Conservation (phyloP, 306 rosid genomes). For the Dryas octopetala region DNA sequence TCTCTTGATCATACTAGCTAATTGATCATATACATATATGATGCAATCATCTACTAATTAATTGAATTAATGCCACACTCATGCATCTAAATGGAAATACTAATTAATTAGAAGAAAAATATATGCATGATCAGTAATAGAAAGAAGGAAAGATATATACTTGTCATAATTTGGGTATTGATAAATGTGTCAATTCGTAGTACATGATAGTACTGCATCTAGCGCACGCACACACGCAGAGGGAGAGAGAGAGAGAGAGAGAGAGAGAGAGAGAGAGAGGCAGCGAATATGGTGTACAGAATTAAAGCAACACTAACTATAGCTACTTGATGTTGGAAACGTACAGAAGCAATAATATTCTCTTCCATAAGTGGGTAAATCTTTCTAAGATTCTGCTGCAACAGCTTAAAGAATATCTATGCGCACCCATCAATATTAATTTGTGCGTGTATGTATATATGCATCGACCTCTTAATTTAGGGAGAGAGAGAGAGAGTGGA, state of each 20-base stretch:
- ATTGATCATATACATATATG: too few species aligned
- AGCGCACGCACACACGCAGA: not conserved
- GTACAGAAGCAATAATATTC: conserved; percentile 18
- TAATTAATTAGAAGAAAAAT: too few species aligned
- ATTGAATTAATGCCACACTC: not conserved
- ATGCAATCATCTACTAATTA: not conserved
- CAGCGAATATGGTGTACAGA: not conserved
- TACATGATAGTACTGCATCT: not conserved
- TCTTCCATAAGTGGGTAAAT: conserved; percentile 42
- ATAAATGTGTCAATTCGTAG: not conserved
- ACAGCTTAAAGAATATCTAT: conserved; percentile 28
- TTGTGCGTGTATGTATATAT: conserved; percentile 36
- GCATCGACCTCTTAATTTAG: not conserved
- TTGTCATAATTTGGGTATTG: too few species aligned
- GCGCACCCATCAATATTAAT: conserved; percentile 21
- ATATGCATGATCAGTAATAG: too few species aligned
- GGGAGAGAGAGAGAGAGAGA: not conserved
- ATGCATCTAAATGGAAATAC: too few species aligned
- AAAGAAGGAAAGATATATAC: not conserved
- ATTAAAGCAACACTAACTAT: not conserved
- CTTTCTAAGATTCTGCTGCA: conserved; percentile 41
- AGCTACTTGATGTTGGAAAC: not conserved
- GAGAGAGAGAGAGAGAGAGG: not conserved
- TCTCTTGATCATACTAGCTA: too few species aligned
- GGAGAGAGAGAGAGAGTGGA: not conserved